Base-by-base conservation (phyloP, 495 filamentous ascomycete genomes). In the Lasiosphaeriaceae sp. region DNA sequence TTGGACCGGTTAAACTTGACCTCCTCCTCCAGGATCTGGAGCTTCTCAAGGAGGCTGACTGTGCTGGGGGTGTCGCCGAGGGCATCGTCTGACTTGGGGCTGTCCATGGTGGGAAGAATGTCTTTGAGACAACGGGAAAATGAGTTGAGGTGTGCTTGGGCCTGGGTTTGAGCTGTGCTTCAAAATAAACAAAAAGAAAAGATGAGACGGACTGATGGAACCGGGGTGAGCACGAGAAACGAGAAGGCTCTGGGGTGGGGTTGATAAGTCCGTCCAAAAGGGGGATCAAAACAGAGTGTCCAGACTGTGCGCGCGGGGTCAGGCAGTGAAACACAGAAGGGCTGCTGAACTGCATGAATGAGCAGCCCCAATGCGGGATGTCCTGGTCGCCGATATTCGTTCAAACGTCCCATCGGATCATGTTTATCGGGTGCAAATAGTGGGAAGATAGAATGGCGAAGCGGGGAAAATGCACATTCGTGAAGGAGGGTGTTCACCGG, bases 71-170 rank as follows among this genome's bases (percentile, higher is more conserved):
- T 19, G 11, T 54, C 47, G 41, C 5, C 35, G 11, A 7, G 17
- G 47, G 2, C 55, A 16, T 14, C 50, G 20, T 49, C 55, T 17
- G 19, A 26, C 3, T 20, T 51, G 31, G 44, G 5, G 41, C 29
- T 23, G n/a, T 17, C 14, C 11, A 29, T 31, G 34, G 19, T 21
- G 22, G 44, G 47, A 90, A n/a, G n/a, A n/a, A n/a, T n/a, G n/a
- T 76, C 68, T 12, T 26, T 16, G 45, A 11, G 45, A 46, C 7
- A 35, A 35, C 6, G 31, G 31, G 6, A 35, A 7, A 35, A 35
- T 63, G 86, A 89, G 64, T n/a, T n/a, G 90, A 84, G 20, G 76
- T 75, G 69, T 21, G 20, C 7, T 21, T 17, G 43, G 5, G n/a
- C 7, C 17, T 48, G 46, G 46, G 8, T 12, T 48, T 34, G 7